Evolutionary conservation across 768 basidiomycete species (phyloP).

Genomic region (Zangia roseola): DNA sequence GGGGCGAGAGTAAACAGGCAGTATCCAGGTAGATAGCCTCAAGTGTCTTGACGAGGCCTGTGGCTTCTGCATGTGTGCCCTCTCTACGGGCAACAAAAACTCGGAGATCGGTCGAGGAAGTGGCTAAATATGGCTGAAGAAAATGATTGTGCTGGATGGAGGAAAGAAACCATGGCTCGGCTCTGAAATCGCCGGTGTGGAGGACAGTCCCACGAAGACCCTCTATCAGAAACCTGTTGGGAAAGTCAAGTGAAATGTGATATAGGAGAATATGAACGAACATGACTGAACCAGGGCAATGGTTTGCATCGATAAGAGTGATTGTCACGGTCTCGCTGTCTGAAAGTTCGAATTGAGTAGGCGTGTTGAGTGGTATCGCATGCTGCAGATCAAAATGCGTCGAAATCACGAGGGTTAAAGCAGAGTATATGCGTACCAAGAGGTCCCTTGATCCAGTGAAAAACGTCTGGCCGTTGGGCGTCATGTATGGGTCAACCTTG

Average conservation of each 20-base stretch:
- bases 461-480: slow-evolving; percentile 46
- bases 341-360: slow-evolving; percentile 59
- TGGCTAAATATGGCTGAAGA: slow-evolving; percentile 66
- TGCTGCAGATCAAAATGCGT: slow-evolving; percentile 38
- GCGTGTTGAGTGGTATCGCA: slow-evolving; percentile 58
- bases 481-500: slow-evolving; percentile 49
- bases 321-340: slow-evolving; percentile 60
- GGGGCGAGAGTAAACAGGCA: slow-evolving; percentile 53
- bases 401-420: neutral
- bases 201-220: slow-evolving; percentile 68
- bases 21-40: slow-evolving; percentile 87
- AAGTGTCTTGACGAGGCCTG: slow-evolving; percentile 45
- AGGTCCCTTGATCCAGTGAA: slow-evolving; percentile 64
- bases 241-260: neutral
- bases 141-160: slow-evolving; percentile 66
- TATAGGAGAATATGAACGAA: slow-evolving; percentile 33
- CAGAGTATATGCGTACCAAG: slow-evolving; percentile 8
- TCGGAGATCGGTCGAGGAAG: slow-evolving; percentile 21
- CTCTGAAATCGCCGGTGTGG: slow-evolving; percentile 92
- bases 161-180: slow-evolving; percentile 79
- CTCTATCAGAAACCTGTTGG: slow-evolving; percentile 80
- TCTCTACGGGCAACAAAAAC: slow-evolving; percentile 27
- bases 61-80: slow-evolving; percentile 21
- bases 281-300: slow-evolving; percentile 95
- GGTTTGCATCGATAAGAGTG: slow-evolving; percentile 88